Conservation (phyloP, 306 rosid species). For the Corylus heterophylla region DNA sequence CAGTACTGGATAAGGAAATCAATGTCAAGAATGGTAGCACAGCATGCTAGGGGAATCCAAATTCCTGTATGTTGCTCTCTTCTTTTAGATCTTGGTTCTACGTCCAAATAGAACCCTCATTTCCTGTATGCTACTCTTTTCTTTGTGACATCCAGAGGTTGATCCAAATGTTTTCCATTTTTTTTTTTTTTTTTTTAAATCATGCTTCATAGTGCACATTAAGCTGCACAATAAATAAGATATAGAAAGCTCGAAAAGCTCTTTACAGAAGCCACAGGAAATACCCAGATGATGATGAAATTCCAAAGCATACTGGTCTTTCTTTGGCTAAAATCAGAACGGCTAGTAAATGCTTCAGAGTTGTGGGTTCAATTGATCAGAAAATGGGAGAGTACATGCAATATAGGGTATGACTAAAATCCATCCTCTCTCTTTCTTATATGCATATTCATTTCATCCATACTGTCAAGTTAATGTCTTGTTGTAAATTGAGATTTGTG, state of each 20-base stretch:
- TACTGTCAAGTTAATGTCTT: no score
- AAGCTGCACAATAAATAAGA: slow-evolving; percentile 68
- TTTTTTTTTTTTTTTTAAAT: slow-evolving; percentile 13
- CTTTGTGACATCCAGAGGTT: slow-evolving; percentile 27
- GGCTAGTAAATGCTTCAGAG: slow-evolving; percentile 72
- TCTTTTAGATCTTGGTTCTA: slow-evolving; percentile 27
- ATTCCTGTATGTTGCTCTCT: slow-evolving; percentile 66
- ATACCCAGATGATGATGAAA: slow-evolving; percentile 59
- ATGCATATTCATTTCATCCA: no score
- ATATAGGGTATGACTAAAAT: no score
- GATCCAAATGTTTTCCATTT: slow-evolving; percentile 37
- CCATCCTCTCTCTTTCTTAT: no score
- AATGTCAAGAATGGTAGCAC: slow-evolving; percentile 69
- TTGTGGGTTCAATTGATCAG: slow-evolving; percentile 72
- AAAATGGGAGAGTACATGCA: no score
- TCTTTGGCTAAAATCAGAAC: slow-evolving; percentile 75
- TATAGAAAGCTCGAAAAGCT: slow-evolving; percentile 67
- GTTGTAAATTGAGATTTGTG: no score
- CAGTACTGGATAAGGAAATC: slow-evolving; percentile 92
- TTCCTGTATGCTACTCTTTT: slow-evolving; percentile 65
- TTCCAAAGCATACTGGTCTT: slow-evolving; percentile 80
- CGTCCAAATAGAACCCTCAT: slow-evolving; percentile 5
- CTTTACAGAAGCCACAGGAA: slow-evolving; percentile 40
- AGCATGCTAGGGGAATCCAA: slow-evolving; percentile 62
- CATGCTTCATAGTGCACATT: slow-evolving; percentile 58